Evolutionary conservation across 2,329 filamentous ascomycete genomes (phyloP).

Genomic region (Pyrenophora seminiperda): DNA sequence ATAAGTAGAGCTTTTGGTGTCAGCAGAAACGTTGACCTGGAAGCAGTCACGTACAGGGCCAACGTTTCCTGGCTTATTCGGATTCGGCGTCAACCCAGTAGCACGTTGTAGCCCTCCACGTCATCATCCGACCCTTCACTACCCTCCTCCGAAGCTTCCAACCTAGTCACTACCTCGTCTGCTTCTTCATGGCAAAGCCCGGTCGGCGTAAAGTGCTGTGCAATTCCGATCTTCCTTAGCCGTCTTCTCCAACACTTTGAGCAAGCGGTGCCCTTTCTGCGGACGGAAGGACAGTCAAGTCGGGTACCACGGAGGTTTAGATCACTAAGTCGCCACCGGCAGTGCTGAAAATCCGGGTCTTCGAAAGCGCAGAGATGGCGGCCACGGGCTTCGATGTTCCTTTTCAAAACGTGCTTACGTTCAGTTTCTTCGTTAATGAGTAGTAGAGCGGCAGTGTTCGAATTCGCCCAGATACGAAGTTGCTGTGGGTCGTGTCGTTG

Average conservation of each 20-base stretch:
- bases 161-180: slow-evolving; percentile 25
- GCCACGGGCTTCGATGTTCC: slow-evolving; percentile 31
- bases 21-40: neutral
- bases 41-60: slow-evolving; percentile 6
- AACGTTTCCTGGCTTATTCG: neutral
- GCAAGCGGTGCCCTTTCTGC: slow-evolving; percentile 31
- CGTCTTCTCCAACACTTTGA: slow-evolving; percentile 31
- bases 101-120: slow-evolving; percentile 31
- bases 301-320: slow-evolving; percentile 33
- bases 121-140: slow-evolving; percentile 29
- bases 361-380: slow-evolving; percentile 31
- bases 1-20: slow-evolving; percentile 1
- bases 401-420: slow-evolving; percentile 27
- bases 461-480: slow-evolving; percentile 26
- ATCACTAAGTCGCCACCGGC: slow-evolving; percentile 32
- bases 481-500: slow-evolving; percentile 33
- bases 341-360: slow-evolving; percentile 33
- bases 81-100: slow-evolving; percentile 13
- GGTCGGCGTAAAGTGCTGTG: slow-evolving; percentile 35
- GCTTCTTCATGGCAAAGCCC: slow-evolving; percentile 39
- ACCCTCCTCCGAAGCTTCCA: slow-evolving; percentile 21
- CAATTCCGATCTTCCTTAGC: slow-evolving; percentile 29
- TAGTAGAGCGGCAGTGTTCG: slow-evolving; percentile 18
- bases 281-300: slow-evolving; percentile 25
- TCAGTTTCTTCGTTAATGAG: slow-evolving; percentile 27